Conservation (phyloP, 257 asterid genomes). For the Penstemon eatonii region DNA sequence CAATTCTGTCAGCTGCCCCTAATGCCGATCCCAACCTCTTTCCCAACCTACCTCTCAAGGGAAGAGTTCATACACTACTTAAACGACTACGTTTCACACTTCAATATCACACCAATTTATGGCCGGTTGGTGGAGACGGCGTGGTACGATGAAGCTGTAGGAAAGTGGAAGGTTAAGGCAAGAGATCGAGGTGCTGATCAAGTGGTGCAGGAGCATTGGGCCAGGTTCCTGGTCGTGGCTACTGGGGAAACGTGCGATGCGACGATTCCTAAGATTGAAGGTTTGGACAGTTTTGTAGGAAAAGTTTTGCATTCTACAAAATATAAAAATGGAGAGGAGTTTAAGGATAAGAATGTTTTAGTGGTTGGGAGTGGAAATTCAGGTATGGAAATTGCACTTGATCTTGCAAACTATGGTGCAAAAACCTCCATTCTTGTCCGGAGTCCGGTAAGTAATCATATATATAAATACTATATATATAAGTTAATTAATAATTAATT, state of each 20-base stretch:
- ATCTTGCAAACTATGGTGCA: conserved; percentile 62
- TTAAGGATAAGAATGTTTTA: conserved; percentile 41
- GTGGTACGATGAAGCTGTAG: conserved; percentile 29
- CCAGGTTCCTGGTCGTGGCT: conserved; percentile 71
- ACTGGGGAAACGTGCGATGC: conserved; percentile 68
- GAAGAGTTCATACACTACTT: conserved; percentile 44
- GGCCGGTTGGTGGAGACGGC: conserved; percentile 50
- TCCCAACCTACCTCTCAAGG: conserved; percentile 48
- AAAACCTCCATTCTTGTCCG: conserved; percentile 67
- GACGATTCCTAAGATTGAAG: conserved; percentile 47
- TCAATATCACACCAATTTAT: conserved; percentile 43
- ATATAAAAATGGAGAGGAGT: conserved; percentile 51
- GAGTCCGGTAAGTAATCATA: conserved; percentile 20
- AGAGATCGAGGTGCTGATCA: conserved; percentile 21
- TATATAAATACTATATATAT: too few species aligned
- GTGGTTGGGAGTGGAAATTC: conserved; percentile 93
- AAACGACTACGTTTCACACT: conserved; percentile 55
- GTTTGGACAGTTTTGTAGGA: conserved; percentile 50
- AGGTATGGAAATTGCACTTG: conserved; percentile 82
- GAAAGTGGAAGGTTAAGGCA: conserved; percentile 51
- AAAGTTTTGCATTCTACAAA: conserved; percentile 62
- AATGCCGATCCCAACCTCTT: conserved; percentile 46
- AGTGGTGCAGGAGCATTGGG: conserved; percentile 41
- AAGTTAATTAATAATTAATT: too few species aligned
- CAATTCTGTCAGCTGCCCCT: conserved; percentile 55